These are phyloP conservation scores for Saccharomycopsis lassenensis DNA, from an alignment of 805 yeast genomes.

Conservation along the genomic window DNA sequence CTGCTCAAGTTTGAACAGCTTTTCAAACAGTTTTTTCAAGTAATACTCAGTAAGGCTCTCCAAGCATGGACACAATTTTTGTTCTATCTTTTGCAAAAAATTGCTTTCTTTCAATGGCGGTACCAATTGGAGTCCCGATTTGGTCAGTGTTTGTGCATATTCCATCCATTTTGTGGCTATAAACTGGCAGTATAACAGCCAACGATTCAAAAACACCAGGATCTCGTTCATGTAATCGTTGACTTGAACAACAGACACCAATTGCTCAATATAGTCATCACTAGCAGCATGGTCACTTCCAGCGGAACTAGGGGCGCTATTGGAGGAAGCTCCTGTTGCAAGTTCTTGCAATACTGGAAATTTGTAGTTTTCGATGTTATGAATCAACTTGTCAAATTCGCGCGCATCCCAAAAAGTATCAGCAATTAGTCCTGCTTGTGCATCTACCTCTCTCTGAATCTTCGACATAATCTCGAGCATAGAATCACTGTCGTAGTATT, in stretches of 20 bases:
- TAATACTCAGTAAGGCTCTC: conserved; percentile 56
- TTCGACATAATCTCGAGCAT: conserved; percentile 58
- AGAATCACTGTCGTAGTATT: conserved; percentile 55
- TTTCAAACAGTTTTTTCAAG: conserved; percentile 67
- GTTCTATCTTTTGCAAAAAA: conserved; percentile 43
- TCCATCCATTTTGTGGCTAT: conserved; percentile 58
- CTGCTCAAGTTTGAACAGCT: conserved; percentile 71
- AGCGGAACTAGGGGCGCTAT: not conserved
- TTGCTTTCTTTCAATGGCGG: conserved; percentile 41
- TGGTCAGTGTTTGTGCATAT: conserved; percentile 20
- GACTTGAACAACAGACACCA: conserved; percentile 47
- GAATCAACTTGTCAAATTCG: conserved; percentile 42
- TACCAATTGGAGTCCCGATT: conserved; percentile 32
- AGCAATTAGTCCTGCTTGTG: conserved; percentile 81
- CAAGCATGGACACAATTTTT: conserved; percentile 47
- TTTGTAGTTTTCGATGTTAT: conserved; percentile 44
- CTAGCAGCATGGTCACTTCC: conserved; percentile 12
- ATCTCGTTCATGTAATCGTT: conserved; percentile 63
- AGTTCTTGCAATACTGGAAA: conserved; percentile 30
- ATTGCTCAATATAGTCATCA: conserved; percentile 24
- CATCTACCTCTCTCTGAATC: conserved; percentile 80
- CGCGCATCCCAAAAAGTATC: conserved; percentile 78
- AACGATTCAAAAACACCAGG: conserved; percentile 67
- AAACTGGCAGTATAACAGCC: conserved; percentile 74
- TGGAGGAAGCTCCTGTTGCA: not conserved